Base-by-base conservation (phyloP, 1,139 yeast genomes). In the Geotrichum restrictum region DNA sequence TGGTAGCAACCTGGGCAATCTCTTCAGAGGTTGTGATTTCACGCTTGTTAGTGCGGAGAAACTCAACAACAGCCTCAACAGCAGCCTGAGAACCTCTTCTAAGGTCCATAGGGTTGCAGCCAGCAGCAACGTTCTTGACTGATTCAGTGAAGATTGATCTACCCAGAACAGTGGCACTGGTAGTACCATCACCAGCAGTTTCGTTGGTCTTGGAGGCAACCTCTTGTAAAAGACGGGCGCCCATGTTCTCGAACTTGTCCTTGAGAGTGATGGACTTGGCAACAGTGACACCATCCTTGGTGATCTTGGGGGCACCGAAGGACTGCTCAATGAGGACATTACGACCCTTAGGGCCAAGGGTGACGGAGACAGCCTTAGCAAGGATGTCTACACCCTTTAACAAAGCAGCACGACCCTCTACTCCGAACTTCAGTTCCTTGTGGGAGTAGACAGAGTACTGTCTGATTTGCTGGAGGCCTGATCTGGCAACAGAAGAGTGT, bases 41-140 rank as follows among this genome's bases (percentile, higher is more conserved):
- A 75, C 88, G 91, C 80, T 89, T 91, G 82, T 93, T 85, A 67
- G 82, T 74, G 71, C 88, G 91, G 68, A 93, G 82, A 74, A 80
- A 93, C 62, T 85, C 82, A 61, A 93, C 96, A 54, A 93, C 96
- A 44, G 95, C 95, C 73, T 89, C 96, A 54, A 93, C 98, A 47
- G 98, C 98, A 61, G 96, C 94, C 76, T 93, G 98, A 54, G 97
- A 85, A 64, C 98, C 98, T 73, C 96, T 85, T 81, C 98, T 88
- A 71, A 93, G 81, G 70, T 93, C 98, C 98, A 93, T 94, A 69
- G 98, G 98, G 79, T 93, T 93, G 77, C 98, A 93, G 58, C 98
- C 98, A 58, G 98, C 98, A 58, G 98, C 98, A 54, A 93, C 98
- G 67, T 93, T 93, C 79, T 93, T 93, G 60, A 93, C 98, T 27